These are phyloP conservation scores for Botryotinia calthae DNA, from an alignment of 2,329 filamentous ascomycete genomes.

Conservation along the genomic window DNA sequence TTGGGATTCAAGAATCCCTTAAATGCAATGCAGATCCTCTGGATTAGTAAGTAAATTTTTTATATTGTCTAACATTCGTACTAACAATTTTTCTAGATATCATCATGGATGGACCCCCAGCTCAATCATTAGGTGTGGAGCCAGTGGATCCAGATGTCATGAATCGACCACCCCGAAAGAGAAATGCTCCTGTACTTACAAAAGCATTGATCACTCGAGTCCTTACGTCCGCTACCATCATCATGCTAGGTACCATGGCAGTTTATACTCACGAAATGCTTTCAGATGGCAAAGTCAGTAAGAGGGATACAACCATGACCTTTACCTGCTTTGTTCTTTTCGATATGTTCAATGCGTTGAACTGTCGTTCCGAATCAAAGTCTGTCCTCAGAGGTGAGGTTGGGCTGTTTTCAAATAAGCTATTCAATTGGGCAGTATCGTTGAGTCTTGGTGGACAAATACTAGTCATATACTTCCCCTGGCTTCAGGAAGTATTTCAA, in stretches of 20 bases:
- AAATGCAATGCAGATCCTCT: constrained; percentile 99
- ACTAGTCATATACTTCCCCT: constrained; percentile 91
- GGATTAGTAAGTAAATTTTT: constrained; percentile 77
- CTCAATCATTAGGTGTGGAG: constrained; percentile 94
- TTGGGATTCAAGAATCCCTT: constrained; percentile 92
- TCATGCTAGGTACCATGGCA: constrained; percentile 87
- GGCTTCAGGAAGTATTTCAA: constrained; percentile 91
- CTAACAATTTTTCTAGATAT: constrained; percentile 63
- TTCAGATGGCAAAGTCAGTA: constrained; percentile 75
- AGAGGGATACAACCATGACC: constrained; percentile 97
- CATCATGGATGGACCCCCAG: constrained; percentile 97
- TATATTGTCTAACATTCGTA: not conserved
- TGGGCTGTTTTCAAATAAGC: constrained; percentile 76
- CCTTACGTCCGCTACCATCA: constrained; percentile 79
- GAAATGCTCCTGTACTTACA: constrained; percentile 89
- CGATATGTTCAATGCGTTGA: constrained; percentile 98
- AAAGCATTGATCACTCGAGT: constrained; percentile 78
- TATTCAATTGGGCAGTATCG: constrained; percentile 95
- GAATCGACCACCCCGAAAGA: constrained; percentile 81
- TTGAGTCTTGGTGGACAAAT: constrained; percentile 82
- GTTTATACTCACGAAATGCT: constrained; percentile 93
- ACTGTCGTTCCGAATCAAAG: constrained; percentile 88
- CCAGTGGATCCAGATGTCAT: constrained; percentile 93
- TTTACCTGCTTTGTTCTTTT: constrained; percentile 99
- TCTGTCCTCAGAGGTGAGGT: constrained; percentile 85